Evolutionary conservation across 805 yeast genomes (phyloP).

Genomic region (Nakazawaea ambrosiae): DNA sequence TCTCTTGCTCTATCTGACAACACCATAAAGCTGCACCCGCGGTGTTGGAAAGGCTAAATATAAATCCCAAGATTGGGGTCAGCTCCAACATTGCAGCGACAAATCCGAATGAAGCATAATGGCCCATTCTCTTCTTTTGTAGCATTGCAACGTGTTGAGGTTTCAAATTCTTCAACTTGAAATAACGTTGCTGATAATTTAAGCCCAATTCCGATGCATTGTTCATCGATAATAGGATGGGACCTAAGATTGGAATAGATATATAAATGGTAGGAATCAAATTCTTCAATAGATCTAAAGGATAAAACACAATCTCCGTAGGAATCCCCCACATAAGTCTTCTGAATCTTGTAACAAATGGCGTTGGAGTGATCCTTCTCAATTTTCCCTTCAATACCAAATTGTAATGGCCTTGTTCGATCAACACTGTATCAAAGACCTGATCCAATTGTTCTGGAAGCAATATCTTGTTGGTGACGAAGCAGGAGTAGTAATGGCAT

Average conservation of each 20-base stretch:
- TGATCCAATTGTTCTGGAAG: conserved; percentile 6
- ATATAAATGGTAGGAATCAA: conserved; percentile 8
- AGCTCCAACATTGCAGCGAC: conserved; percentile 43
- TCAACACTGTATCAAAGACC: conserved; percentile 28
- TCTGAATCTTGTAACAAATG: conserved; percentile 24
- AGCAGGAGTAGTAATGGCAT: conserved; percentile 10
- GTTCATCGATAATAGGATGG: conserved; percentile 20
- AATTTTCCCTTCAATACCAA: conserved; percentile 25
- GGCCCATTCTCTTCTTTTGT: conserved; percentile 27
- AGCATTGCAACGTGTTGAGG: conserved; percentile 24
- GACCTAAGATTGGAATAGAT: conserved; percentile 25
- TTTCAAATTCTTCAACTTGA: conserved; percentile 25
- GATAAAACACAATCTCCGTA: conserved; percentile 2
- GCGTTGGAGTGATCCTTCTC: conserved; percentile 22
- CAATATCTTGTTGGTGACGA: conserved; percentile 7
- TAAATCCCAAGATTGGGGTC: conserved; percentile 44
- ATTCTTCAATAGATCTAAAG: neutral
- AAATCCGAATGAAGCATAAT: conserved; percentile 44
- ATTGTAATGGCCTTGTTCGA: conserved; percentile 26
- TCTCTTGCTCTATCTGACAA: conserved; percentile 26
- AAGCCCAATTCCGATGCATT: conserved; percentile 21
- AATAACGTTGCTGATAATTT: conserved; percentile 19
- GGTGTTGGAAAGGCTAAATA: conserved; percentile 51
- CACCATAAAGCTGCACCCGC: conserved; percentile 67
- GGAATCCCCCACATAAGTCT: conserved; percentile 22